Evolutionary conservation across 345 rosid genomes (phyloP).

Genomic region (Chamaenerion angustifolium): DNA sequence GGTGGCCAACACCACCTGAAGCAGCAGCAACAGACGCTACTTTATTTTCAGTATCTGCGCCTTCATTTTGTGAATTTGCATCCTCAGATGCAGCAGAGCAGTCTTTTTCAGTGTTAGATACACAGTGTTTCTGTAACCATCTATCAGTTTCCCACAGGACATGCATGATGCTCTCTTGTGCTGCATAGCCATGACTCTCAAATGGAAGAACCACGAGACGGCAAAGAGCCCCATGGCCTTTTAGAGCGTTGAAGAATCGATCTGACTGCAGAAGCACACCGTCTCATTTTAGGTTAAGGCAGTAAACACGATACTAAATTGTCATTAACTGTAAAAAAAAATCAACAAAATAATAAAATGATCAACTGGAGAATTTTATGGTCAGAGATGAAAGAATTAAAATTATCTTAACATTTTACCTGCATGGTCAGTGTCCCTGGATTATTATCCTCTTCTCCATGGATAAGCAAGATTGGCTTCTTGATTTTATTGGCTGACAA

Average conservation of each 20-base stretch:
- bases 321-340: too few relatives aligned
- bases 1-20: constrained; percentile 51
- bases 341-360: background rate
- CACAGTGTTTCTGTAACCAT: constrained; percentile 84
- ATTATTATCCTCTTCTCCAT: constrained; percentile 97
- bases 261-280: constrained; percentile 58
- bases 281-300: background rate
- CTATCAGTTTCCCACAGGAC: constrained; percentile 97
- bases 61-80: constrained; percentile 16
- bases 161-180: constrained; percentile 96
- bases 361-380: background rate
- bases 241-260: constrained; percentile 84
- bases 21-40: constrained; percentile 27
- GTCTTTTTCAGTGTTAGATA: constrained; percentile 28
- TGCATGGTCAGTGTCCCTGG: constrained; percentile 97
- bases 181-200: constrained; percentile 93
- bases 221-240: constrained; percentile 89
- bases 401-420: constrained; percentile 22
- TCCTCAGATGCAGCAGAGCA: constrained; percentile 24
- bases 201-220: constrained; percentile 85
- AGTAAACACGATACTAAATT: background rate
- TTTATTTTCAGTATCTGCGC: constrained; percentile 29
- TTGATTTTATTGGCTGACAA: constrained; percentile 90
- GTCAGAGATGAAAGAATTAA: too few relatives aligned
- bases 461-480: constrained; percentile 90